Evolutionary conservation across 306 rosid species (phyloP).

Genomic region (Acacia crassicarpa): DNA sequence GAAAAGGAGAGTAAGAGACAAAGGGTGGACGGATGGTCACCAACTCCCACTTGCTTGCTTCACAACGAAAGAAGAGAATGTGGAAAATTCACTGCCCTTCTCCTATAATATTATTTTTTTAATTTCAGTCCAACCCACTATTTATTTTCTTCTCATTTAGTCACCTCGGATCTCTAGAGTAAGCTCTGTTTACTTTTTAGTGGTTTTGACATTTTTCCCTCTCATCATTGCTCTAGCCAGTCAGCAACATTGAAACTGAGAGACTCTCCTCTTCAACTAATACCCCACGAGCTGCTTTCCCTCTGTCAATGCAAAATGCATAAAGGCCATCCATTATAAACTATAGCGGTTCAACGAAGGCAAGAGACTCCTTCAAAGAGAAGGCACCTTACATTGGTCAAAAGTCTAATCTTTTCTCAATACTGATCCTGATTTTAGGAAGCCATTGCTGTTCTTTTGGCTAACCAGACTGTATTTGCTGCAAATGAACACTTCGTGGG

Average conservation of each 20-base stretch:
- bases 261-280: slow-evolving; percentile 48
- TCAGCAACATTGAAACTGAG: slow-evolving; percentile 32
- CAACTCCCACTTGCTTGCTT: slow-evolving; percentile 82
- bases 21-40: slow-evolving; percentile 47
- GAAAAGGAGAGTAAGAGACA: slow-evolving; percentile 56
- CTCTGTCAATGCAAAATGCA: slow-evolving; percentile 57
- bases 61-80: slow-evolving; percentile 66
- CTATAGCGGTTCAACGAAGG: slow-evolving; percentile 39
- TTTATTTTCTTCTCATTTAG: slow-evolving; percentile 41
- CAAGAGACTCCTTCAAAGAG: slow-evolving; percentile 36
- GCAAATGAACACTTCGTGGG: slow-evolving; percentile 49
- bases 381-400: slow-evolving; percentile 53
- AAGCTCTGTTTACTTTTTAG: slow-evolving; percentile 49
- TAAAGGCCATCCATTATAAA: slow-evolving; percentile 51
- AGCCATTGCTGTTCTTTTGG: slow-evolving; percentile 30
- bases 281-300: slow-evolving; percentile 37
- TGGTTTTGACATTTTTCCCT: slow-evolving; percentile 68
- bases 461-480: slow-evolving; percentile 37
- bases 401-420: slow-evolving; percentile 42
- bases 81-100: slow-evolving; percentile 43
- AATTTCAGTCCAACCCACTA: slow-evolving; percentile 23
- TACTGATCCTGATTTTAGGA: slow-evolving; percentile 42
- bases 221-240: slow-evolving; percentile 38
- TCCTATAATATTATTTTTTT: slow-evolving; percentile 12
- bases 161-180: slow-evolving; percentile 42